Conservation (phyloP, 768 basidiomycete genomes). For the Suillus subaureus region DNA sequence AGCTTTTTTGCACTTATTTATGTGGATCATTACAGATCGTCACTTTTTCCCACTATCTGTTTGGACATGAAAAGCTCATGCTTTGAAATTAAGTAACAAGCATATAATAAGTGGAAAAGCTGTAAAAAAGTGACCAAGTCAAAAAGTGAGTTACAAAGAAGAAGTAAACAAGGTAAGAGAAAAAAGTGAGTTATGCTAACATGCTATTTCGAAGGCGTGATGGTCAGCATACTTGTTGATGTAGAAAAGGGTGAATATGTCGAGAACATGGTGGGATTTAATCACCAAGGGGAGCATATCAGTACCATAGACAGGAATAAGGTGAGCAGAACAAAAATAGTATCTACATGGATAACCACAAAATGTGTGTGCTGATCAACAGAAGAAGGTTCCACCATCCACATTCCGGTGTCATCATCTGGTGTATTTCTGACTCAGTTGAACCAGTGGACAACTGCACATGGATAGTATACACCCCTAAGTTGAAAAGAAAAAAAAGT, state of each 20-base stretch:
- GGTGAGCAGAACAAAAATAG: slow-evolving; percentile 19
- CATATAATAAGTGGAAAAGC: neutral
- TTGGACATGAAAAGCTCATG: neutral
- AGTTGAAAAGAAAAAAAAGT: too few relatives aligned
- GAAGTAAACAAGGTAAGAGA: neutral
- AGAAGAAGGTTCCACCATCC: slow-evolving; percentile 15
- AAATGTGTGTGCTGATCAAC: slow-evolving; percentile 8
- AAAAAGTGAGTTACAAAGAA: neutral
- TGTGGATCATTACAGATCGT: too few relatives aligned
- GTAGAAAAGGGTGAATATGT: too few relatives aligned
- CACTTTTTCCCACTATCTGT: neutral
- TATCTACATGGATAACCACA: slow-evolving; percentile 18
- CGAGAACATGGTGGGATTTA: too few relatives aligned
- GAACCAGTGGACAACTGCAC: too few relatives aligned
- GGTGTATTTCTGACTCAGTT: too few relatives aligned
- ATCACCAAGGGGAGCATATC: slow-evolving; percentile 23
- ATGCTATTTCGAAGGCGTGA: slow-evolving; percentile 27
- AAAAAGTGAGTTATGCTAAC: slow-evolving; percentile 7
- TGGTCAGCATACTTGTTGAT: slow-evolving; percentile 29
- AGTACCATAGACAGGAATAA: slow-evolving; percentile 21
- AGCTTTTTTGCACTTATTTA: neutral
- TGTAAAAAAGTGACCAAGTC: neutral
- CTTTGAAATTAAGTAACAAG: neutral
- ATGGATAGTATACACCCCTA: too few relatives aligned
- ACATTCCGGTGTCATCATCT: too few relatives aligned